Percentiles rank a stretch among this genome's conserved stretches.
Conservation (phyloP, 2,329 filamentous ascomycete genomes). For the Diplodia seriata region DNA sequence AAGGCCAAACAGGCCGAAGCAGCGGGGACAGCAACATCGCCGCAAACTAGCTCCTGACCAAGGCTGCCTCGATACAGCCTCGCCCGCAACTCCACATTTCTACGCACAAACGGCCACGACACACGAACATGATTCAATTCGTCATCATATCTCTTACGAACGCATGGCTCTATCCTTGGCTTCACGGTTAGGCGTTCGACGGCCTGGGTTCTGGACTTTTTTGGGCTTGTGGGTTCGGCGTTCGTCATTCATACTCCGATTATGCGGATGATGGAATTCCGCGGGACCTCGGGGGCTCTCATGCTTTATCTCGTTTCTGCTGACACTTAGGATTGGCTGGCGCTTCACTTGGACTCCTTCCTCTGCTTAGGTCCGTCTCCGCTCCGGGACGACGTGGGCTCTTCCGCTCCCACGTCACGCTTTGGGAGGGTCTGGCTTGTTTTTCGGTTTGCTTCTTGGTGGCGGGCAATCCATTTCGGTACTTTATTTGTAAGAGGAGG, state of each 20-base stretch:
- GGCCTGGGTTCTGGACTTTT: slow-evolving; percentile 2
- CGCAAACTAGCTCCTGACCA: not conserved
- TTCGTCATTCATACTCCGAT: not conserved
- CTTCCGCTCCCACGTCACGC: not conserved
- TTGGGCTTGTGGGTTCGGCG: not conserved
- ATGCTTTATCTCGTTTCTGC: not conserved
- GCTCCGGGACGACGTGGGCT: not conserved
- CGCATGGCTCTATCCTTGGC: not conserved
- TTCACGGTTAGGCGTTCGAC: not conserved
- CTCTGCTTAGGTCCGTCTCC: not conserved
- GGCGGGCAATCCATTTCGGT: slow-evolving; percentile 8
- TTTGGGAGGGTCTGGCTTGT: not conserved
- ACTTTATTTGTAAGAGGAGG: slow-evolving; percentile 11
- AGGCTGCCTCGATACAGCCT: not conserved
- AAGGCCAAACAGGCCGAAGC: slow-evolving; percentile 2
- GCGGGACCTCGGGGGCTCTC: not conserved
- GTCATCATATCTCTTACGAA: not conserved
- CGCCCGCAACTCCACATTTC: not conserved
- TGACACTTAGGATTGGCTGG: not conserved
- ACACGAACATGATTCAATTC: slow-evolving; percentile 14
- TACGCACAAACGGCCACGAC: not conserved
- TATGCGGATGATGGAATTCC: slow-evolving; percentile 9
- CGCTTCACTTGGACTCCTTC: not conserved
- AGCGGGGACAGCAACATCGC: not conserved
- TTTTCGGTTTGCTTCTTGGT: slow-evolving; percentile 6